These are phyloP conservation scores for Alternaria sp. DNA, from an alignment of 2,329 filamentous ascomycete genomes.

Conservation along the genomic window DNA sequence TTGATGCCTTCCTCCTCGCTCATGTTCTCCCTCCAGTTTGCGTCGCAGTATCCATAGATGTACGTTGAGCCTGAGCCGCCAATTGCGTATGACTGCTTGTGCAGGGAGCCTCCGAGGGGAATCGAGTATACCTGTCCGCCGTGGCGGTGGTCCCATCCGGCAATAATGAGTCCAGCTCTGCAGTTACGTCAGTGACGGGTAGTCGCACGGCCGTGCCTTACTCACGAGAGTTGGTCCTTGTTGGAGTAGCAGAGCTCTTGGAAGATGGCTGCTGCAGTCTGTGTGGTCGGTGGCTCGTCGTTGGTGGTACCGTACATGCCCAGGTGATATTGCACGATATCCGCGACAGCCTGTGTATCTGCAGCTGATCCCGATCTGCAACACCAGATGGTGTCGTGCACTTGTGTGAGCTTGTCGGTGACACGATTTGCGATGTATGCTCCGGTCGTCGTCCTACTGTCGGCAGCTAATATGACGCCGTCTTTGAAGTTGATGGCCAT, in stretches of 20 bases:
- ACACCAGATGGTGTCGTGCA: conserved; percentile 99
- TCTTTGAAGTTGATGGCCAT: conserved; percentile 99
- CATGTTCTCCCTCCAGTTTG: conserved; percentile 96
- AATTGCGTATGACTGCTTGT: conserved; percentile 97
- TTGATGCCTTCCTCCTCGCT: conserved; percentile 87
- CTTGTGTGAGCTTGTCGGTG: conserved; percentile 98
- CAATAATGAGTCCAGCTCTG: conserved; percentile 96
- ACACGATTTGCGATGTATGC: conserved; percentile 99
- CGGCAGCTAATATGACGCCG: conserved; percentile 96
- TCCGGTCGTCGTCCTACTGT: conserved; percentile 96
- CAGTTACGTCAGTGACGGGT: conserved; percentile 26
- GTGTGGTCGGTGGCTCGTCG: conserved; percentile 88
- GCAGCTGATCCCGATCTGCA: conserved; percentile 97
- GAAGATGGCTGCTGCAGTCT: conserved; percentile 94
- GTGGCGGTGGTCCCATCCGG: conserved; percentile 95
- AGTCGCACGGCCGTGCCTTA: conserved; percentile 18
- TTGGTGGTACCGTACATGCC: conserved; percentile 92
- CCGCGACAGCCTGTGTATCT: conserved; percentile 96
- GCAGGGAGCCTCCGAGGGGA: conserved; percentile 92
- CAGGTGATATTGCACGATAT: conserved; percentile 97
- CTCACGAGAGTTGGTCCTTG: conserved; percentile 90
- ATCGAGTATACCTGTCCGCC: conserved; percentile 98
- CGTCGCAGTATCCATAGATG: conserved; percentile 99
- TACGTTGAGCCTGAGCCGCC: conserved; percentile 97
- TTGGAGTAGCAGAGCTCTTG: conserved; percentile 98